Evolutionary conservation across 192 early-diverging fungal genomes (phyloP), one percentile per base, ranked within the genome.

Genomic region (Podila epicladia): DNA sequence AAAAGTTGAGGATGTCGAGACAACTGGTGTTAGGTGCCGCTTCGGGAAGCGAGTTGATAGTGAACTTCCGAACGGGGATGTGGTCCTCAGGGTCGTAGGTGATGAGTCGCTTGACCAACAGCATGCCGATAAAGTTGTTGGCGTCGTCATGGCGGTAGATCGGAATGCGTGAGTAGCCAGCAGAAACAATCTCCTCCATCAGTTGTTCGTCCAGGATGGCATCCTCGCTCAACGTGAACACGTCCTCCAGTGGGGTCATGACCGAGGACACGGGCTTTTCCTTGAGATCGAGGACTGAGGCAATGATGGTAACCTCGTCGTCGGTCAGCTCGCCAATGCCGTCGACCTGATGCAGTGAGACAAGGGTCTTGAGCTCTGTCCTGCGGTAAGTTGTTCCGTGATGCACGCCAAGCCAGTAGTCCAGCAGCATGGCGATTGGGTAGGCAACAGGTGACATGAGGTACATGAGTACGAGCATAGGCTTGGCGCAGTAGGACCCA

Each of bases 401-500:
- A 58, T 92, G 90, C 48, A 95, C 90, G 5, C 98, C 98, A 50
- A 99, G 74, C 51, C 95, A 85, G 41, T 85, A 93, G 82, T 99
- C 98, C 45, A 99, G 87, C 3, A 98, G 83, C 66, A 89, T 74
- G 11, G 96, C 94, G 51, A 97, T 96, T 5, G 98, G 98, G 67
- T 95, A 97, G 5, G 95, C 91, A 5, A 92, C 69, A 1, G 94
- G 94, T 15, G 86, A 88, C 86, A 92, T 84, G 17, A 94, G 51
- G 65, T 89, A 91, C 85, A 92, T 92, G 24, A 94, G 66, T 9
- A 85, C 51, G 33, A 92, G 79, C 61, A 94, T 92, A 76, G 91
- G 76, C 62, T 85, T 90, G 67, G 97, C 90, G 79, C 94, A 95
- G 62, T 91, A 92, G 5, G 98, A 94, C 1, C 98, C 98, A 51